Evolutionary conservation across 2,329 filamentous ascomycete genomes (phyloP).

Genomic region (Ophiostoma novo-ulmi): DNA sequence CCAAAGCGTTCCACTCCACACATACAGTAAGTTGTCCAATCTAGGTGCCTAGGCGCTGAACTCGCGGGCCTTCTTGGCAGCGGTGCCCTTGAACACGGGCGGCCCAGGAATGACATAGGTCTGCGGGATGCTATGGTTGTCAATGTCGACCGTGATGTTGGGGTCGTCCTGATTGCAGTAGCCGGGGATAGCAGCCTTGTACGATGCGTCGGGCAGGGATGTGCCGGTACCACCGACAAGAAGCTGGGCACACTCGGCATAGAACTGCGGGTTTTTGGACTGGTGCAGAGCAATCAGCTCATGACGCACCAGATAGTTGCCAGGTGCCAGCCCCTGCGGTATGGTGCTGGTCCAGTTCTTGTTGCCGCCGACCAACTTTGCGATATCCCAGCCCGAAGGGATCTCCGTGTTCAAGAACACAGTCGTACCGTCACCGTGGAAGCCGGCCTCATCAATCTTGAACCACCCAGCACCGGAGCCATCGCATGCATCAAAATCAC

Average conservation of each 20-base stretch:
- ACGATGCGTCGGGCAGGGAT: slow-evolving; percentile 29
- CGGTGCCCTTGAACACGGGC: slow-evolving; percentile 29
- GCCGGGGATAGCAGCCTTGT: slow-evolving; percentile 32
- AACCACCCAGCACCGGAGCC: slow-evolving; percentile 53
- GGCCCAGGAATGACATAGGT: slow-evolving; percentile 31
- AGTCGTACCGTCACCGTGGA: slow-evolving; percentile 30
- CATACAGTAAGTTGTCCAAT: background rate
- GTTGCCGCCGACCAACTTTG: slow-evolving; percentile 32
- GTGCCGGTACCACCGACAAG: slow-evolving; percentile 39
- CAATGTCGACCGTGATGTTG: slow-evolving; percentile 32
- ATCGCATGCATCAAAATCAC: slow-evolving; percentile 45
- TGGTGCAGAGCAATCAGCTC: slow-evolving; percentile 54
- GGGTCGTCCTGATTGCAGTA: slow-evolving; percentile 32
- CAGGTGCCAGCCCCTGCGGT: slow-evolving; percentile 44
- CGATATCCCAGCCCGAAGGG: slow-evolving; percentile 30
- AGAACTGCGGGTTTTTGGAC: slow-evolving; percentile 48
- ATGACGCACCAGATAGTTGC: slow-evolving; percentile 53
- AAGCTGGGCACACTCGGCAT: slow-evolving; percentile 52
- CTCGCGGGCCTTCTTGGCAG: slow-evolving; percentile 26
- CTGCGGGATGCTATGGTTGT: slow-evolving; percentile 30
- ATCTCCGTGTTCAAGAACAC: slow-evolving; percentile 31
- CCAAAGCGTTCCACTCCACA: background rate
- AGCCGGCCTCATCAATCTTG: slow-evolving; percentile 52
- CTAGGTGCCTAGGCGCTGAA: slow-evolving; percentile 12
- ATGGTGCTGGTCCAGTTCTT: slow-evolving; percentile 47